These are phyloP conservation scores for Crinitomyces ghanaensis DNA, from an alignment of 805 yeast genomes.

Conservation along the genomic window DNA sequence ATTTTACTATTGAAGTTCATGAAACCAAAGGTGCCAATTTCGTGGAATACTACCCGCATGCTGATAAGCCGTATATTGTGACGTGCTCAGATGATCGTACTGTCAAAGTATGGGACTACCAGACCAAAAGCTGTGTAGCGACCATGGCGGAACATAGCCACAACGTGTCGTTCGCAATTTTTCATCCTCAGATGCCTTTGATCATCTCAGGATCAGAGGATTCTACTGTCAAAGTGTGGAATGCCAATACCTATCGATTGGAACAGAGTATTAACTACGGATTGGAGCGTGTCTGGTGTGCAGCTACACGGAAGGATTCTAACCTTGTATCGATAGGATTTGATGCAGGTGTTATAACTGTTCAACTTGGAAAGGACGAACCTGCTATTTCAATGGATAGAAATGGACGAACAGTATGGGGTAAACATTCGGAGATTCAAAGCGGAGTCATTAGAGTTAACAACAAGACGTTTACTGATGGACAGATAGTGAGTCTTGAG, in stretches of 20 bases:
- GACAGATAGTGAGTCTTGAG: constrained; percentile 63
- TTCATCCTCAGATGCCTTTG: constrained; percentile 95
- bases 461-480: too few relatives aligned
- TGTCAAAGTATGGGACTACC: constrained; percentile 90
- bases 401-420: constrained; percentile 83
- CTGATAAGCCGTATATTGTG: constrained; percentile 92
- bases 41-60: constrained; percentile 93
- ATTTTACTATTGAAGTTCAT: constrained; percentile 84
- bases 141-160: constrained; percentile 87
- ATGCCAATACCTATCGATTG: constrained; percentile 81
- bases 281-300: constrained; percentile 96
- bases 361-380: constrained; percentile 86
- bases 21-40: constrained; percentile 90
- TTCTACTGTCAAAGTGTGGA: constrained; percentile 90
- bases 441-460: constrained; percentile 67
- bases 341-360: constrained; percentile 85
- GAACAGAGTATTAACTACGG: constrained; percentile 88
- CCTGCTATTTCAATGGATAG: constrained; percentile 91
- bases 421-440: constrained; percentile 81
- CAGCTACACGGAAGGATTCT: constrained; percentile 58
- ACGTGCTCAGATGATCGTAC: constrained; percentile 88
- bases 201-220: constrained; percentile 96
- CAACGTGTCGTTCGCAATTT: constrained; percentile 92
- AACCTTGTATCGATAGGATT: constrained; percentile 85
- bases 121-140: constrained; percentile 91